Base-by-base conservation (phyloP, 345 rosid species). In the Physaria fendleri region DNA sequence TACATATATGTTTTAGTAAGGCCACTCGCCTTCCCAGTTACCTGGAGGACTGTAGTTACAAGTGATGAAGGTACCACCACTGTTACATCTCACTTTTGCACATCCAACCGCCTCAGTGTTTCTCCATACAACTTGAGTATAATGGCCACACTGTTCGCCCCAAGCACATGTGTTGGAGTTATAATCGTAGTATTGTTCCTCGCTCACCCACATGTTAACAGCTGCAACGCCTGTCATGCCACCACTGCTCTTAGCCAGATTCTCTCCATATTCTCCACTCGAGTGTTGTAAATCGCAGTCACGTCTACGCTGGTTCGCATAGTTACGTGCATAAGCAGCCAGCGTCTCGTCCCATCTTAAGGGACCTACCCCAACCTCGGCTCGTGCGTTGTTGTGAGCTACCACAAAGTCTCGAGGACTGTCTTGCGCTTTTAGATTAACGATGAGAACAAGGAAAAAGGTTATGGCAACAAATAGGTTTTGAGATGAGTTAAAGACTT, bases 71-170 rank as follows among this genome's bases (percentile, higher is more conserved):
- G 82, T 76, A 23, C 61, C 33, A 6, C 83, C 83, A 59, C 35
- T 71, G 56, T 43, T 52, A 64, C 95, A 87, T 29, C 16, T 74
- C 53, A 84, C 83, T 74, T 78, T 82, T 16, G 86, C 90, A 52
- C 95, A 87, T 1, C 95, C 90, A 4, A 87, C 2, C 12, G 41
- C 75, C 42, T 38, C 68, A 0, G 90, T 65, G 32, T 78, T 38
- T 16, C 67, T 62, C 90, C 90, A 84, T 42, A 87, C 95, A 35
- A 84, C 77, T 50, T 86, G 95, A 11, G 90, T 86, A 46, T 86
- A 86, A 54, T 86, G 95, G 16, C 78, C 75, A 55, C 95, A 87
- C 8, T 42, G 53, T 41, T 71, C 14, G 5, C 59, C 59, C 4
- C 59, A 13, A 4, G 64, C 65, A 48, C 94, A 85, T 2, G 72